These are phyloP conservation scores for Malassezia japonica DNA, from an alignment of 1,284 basidiomycete species.

Conservation along the genomic window DNA sequence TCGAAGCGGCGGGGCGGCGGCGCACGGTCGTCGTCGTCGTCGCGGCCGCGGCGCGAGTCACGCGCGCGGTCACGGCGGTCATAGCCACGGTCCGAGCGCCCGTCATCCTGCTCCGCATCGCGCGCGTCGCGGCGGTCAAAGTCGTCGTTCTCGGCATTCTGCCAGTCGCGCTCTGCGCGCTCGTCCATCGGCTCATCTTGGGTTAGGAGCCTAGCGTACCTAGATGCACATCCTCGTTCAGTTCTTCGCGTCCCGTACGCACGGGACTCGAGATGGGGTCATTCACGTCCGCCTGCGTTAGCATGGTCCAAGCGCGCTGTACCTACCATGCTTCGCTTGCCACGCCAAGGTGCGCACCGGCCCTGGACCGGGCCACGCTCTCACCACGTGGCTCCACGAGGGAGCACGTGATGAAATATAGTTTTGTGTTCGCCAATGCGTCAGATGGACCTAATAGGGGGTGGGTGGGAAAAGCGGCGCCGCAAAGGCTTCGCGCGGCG, in stretches of 20 bases:
- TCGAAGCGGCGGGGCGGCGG: neutral
- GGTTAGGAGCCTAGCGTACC: slow-evolving; percentile 3
- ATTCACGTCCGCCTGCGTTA: slow-evolving; percentile 7
- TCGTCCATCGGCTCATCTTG: neutral
- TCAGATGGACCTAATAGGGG: neutral
- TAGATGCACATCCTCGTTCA: slow-evolving; percentile 3
- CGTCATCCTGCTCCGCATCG: slow-evolving; percentile 21
- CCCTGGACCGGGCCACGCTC: too few relatives aligned
- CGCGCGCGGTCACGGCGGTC: slow-evolving; percentile 18
- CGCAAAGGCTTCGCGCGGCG: neutral
- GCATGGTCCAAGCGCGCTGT: neutral
- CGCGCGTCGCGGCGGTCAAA: slow-evolving; percentile 17
- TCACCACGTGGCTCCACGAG: neutral
- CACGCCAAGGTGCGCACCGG: neutral
- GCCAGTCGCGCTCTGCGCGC: slow-evolving; percentile 11
- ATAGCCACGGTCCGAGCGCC: too few relatives aligned
- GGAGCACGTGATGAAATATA: slow-evolving; percentile 13
- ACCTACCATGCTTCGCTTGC: slow-evolving; percentile 2
- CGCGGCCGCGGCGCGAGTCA: neutral
- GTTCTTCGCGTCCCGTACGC: slow-evolving; percentile 5
- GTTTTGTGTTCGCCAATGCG: slow-evolving; percentile 4
- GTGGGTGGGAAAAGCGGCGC: neutral
- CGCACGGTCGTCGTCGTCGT: neutral
- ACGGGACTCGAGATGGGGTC: slow-evolving; percentile 11
- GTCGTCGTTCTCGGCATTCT: slow-evolving; percentile 16